Percentiles rank a stretch among this genome's conserved stretches.
These are phyloP conservation scores for Trichoderma koningii DNA, from an alignment of 2,329 filamentous ascomycete genomes.

Conservation along the genomic window DNA sequence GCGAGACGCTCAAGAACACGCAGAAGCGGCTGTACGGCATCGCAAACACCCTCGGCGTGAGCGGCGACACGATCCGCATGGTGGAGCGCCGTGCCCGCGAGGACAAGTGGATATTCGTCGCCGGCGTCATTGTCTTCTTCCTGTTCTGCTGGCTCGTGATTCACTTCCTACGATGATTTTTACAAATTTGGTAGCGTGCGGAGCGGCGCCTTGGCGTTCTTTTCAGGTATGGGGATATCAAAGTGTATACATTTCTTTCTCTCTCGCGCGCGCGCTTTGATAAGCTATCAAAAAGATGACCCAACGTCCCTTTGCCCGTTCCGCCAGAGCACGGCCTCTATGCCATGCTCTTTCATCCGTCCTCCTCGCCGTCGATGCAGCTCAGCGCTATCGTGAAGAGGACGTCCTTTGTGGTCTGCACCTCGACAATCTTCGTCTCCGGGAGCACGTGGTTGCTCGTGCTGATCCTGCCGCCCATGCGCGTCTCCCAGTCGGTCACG, in stretches of 20 bases:
- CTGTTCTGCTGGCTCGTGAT: slow-evolving; percentile 89
- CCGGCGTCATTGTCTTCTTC: slow-evolving; percentile 82
- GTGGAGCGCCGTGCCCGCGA: slow-evolving; percentile 87
- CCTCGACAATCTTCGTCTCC: slow-evolving; percentile 59
- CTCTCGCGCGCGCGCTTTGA: no score
- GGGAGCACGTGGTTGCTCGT: slow-evolving; percentile 77
- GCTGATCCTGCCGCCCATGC: slow-evolving; percentile 72
- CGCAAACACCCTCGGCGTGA: slow-evolving; percentile 89
- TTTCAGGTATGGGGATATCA: background rate
- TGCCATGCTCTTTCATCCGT: slow-evolving; percentile 30
- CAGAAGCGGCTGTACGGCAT: slow-evolving; percentile 89
- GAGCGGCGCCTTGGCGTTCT: slow-evolving; percentile 29
- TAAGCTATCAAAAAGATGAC: slow-evolving; percentile 14
- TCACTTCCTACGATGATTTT: slow-evolving; percentile 66
- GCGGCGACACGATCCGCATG: slow-evolving; percentile 95
- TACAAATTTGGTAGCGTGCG: background rate
- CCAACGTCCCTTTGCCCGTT: background rate
- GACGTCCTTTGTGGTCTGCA: slow-evolving; percentile 65
- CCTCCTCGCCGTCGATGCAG: slow-evolving; percentile 41
- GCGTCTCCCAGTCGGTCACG: slow-evolving; percentile 76
- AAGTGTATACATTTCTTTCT: slow-evolving; percentile 25
- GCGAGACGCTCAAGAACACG: slow-evolving; percentile 92
- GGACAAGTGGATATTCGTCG: slow-evolving; percentile 98
- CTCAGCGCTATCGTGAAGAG: slow-evolving; percentile 73
- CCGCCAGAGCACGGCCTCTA: background rate